Evolutionary conservation across 2,329 filamentous ascomycete species (phyloP).

Genomic region (Cladorrhinum sp.): DNA sequence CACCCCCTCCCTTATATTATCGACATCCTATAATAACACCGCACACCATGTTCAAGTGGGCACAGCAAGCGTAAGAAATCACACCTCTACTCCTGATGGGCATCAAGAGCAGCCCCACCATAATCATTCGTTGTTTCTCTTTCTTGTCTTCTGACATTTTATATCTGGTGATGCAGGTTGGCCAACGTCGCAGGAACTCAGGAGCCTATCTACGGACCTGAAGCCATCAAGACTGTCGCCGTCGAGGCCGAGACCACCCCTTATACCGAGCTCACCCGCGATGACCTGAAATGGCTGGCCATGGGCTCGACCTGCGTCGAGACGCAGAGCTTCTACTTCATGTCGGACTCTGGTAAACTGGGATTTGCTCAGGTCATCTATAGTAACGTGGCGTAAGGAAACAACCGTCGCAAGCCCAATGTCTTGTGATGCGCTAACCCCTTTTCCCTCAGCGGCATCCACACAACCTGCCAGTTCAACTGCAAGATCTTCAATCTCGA

Average conservation of each 20-base stretch:
- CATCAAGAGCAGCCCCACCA: slow-evolving; percentile 13
- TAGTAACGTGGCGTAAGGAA: slow-evolving; percentile 85
- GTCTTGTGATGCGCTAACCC: slow-evolving; percentile 19
- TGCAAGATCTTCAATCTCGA: slow-evolving; percentile 84
- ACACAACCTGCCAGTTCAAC: slow-evolving; percentile 91
- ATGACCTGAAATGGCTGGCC: slow-evolving; percentile 78
- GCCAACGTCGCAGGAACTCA: slow-evolving; percentile 88
- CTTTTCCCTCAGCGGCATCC: slow-evolving; percentile 65
- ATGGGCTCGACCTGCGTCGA: slow-evolving; percentile 87
- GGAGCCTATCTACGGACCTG: slow-evolving; percentile 91
- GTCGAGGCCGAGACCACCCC: slow-evolving; percentile 74
- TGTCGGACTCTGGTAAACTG: slow-evolving; percentile 71
- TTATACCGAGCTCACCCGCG: slow-evolving; percentile 73
- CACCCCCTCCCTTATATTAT: not conserved
- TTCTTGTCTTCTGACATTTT: slow-evolving; percentile 20
- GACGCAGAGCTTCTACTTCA: slow-evolving; percentile 91
- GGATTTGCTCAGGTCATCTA: slow-evolving; percentile 91
- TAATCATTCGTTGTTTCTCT: not conserved
- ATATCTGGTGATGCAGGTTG: slow-evolving; percentile 44
- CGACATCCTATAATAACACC: not conserved
- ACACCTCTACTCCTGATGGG: not conserved
- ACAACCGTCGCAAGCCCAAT: slow-evolving; percentile 1
- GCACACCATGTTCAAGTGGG: slow-evolving; percentile 85
- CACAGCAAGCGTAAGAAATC: slow-evolving; percentile 75
- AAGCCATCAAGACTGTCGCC: slow-evolving; percentile 81